Evolutionary conservation across 441 rosid genomes (phyloP), one percentile per base, ranked within the genome.

Genomic region (Raphanus hybrid): DNA sequence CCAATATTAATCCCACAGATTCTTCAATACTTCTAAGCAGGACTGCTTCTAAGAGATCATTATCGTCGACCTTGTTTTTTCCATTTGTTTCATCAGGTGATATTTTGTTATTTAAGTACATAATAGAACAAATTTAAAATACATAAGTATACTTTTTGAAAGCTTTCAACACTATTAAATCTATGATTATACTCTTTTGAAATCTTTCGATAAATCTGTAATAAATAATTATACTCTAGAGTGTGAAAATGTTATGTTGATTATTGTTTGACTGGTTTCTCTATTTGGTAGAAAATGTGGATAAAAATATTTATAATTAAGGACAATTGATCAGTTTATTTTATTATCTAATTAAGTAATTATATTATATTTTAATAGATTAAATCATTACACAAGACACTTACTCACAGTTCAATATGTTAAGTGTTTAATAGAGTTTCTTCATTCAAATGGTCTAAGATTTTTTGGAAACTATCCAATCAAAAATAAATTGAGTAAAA

Each of bases 1-100:
- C n/a, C 60, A 77, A 59, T 18, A 32, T 43, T 77, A 65, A 12
- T 57, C 41, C 27, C 15, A 57, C 10, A 23, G 67, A 64, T 77
- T 43, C 67, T 16, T 71, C 52, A 43, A 37, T 63, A 37, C 29
- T 18, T 66, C 20, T 23, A 23, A 23, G 26, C 26, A 23, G 26
- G 26, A 23, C 26, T 23, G 26, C 29, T 18, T 66, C 20, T 29
- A 29, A 37, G 43, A 37, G 43, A 37, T 37, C 16, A 61, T 26
- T 52, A 69, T 69, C 1, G 32, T 35, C 29, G 23, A 14, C 6
- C 14, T 20, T 26, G 3, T 43, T n/a, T 52, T 4, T 48, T 37
- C 16, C 67, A 58, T 32, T 60, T 29, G 6, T n/a, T 34, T 70
- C 20, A 61, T 60, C 11, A 3, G 48, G 45, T 5, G 16, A 12